Percentiles rank a stretch among this genome's conserved stretches.
Conservation (phyloP, 2,329 filamentous ascomycete genomes). For the Dothideomycetes sp. region DNA sequence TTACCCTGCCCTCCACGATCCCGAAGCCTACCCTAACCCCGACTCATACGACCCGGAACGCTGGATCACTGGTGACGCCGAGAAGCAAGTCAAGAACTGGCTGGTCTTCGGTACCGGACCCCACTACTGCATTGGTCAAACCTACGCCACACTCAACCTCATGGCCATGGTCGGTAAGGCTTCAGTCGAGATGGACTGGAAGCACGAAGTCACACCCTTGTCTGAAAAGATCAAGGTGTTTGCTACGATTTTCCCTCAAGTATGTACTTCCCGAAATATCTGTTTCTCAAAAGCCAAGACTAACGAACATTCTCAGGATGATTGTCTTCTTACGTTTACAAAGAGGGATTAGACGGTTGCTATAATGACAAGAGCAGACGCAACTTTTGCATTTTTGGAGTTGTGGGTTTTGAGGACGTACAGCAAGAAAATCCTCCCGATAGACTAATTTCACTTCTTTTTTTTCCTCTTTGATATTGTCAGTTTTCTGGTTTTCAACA, state of each 20-base stretch:
- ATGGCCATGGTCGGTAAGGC: constrained; percentile 87
- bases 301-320: constrained; percentile 8
- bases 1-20: constrained; percentile 83
- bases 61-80: constrained; percentile 83
- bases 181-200: constrained; percentile 59
- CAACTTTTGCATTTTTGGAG: too few species aligned
- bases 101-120: constrained; percentile 84
- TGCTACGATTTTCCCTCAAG: constrained; percentile 94
- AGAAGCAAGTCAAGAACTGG: constrained; percentile 90
- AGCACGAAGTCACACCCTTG: constrained; percentile 69
- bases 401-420: background rate
- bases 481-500: too few species aligned
- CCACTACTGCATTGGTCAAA: constrained; percentile 93
- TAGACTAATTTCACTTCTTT: constrained; percentile 8
- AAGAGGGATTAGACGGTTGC: constrained; percentile 12
- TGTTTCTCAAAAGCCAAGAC: background rate
- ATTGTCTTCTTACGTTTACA: constrained; percentile 14
- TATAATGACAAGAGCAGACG: too few species aligned
- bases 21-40: constrained; percentile 82
- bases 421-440: constrained; percentile 4
- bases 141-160: constrained; percentile 81
- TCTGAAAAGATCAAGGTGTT: constrained; percentile 98
- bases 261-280: constrained; percentile 36
- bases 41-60: constrained; percentile 84
- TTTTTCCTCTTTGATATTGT: background rate